Base-by-base conservation (phyloP, 139 green algal genomes). In the Yamagishiella unicocca region DNA sequence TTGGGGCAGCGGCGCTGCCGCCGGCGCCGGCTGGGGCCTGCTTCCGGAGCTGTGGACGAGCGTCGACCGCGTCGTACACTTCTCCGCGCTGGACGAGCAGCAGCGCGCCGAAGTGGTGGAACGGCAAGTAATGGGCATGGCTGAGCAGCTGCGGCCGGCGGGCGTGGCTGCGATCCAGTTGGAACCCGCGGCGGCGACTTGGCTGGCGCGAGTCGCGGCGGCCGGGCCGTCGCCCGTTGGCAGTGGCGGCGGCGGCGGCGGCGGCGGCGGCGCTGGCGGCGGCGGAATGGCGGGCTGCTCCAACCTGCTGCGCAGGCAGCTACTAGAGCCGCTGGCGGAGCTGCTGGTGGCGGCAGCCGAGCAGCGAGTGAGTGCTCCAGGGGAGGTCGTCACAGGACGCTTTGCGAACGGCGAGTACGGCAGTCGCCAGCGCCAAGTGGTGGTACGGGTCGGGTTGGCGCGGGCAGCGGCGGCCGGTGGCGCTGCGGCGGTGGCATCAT, bases 11-110 rank as follows among this genome's bases (percentile, higher is more conserved):
- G 53, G 21, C 21, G 33, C 6, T 58, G 66, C 43, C 67, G 46
- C 25, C 31, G 73, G 78, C 27, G 31, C 82, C 2, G 29, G 72
- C n/a, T 27, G 43, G 35, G 72, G 33, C 7, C 82, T 89, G 21
- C 43, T 92, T 17, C 53, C 71, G 38, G 83, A 92, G 83, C 53
- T 94, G 33, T 71, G 61, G 62, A 61, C 75, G 21, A n/a, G 53
- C 8, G 91, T 94, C 3, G 89, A 94, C 33, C 89, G 88, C 0
- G 79, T 88, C 0, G 70, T 94, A 9, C 37, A 29, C 1, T 85
- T 94, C 22, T 7, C 35, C 17, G 67, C 87, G 6, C 87, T 94
- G 40, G 27, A 53, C 4, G 27, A 21, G 9, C 29, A 31, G 14
- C 82, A 82, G 12, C 53, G 87, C 58, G n/a, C 42, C 0, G 21